These are phyloP conservation scores for Beauveria sp. DNA, from an alignment of 2,329 filamentous ascomycete genomes.

Conservation along the genomic window DNA sequence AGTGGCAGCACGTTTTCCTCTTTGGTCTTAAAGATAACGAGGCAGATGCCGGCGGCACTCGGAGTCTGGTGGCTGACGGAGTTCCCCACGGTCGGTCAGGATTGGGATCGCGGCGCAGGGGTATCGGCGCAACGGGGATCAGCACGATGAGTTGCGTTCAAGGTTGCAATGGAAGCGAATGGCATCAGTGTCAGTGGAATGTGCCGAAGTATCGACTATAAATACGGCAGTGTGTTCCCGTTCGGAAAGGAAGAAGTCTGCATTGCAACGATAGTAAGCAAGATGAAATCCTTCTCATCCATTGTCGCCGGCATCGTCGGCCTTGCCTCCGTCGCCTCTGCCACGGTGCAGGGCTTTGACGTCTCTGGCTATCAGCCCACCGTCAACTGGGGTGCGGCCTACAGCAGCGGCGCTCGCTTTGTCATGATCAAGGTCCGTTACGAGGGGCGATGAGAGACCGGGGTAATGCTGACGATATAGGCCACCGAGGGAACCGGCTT, in stretches of 20 bases:
- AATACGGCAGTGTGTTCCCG: not conserved
- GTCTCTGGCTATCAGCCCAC: constrained; percentile 33
- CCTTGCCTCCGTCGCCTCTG: constrained; percentile 14
- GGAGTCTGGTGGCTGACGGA: not conserved
- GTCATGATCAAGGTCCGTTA: constrained; percentile 35
- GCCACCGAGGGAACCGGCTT: constrained; percentile 46
- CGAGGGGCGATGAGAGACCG: not conserved
- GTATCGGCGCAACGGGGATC: not conserved
- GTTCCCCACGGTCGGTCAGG: constrained; percentile 3
- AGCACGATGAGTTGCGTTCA: not conserved
- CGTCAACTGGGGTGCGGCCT: constrained; percentile 31
- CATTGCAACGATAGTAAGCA: not conserved
- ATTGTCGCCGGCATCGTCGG: constrained; percentile 13
- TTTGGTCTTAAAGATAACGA: not conserved
- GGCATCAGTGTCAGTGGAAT: not conserved
- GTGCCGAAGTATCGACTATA: not conserved
- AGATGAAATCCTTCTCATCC: constrained; percentile 13
- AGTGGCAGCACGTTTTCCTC: constrained; percentile 2
- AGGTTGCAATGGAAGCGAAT: not conserved
- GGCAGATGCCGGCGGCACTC: not conserved
- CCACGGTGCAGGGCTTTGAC: constrained; percentile 33
- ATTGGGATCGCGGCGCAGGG: not conserved
- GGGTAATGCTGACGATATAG: constrained; percentile 20
- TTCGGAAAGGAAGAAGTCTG: not conserved
- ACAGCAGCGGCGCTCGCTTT: constrained; percentile 32